Conservation (phyloP, 352 stramenopile species). For the Pythium coloratum region DNA sequence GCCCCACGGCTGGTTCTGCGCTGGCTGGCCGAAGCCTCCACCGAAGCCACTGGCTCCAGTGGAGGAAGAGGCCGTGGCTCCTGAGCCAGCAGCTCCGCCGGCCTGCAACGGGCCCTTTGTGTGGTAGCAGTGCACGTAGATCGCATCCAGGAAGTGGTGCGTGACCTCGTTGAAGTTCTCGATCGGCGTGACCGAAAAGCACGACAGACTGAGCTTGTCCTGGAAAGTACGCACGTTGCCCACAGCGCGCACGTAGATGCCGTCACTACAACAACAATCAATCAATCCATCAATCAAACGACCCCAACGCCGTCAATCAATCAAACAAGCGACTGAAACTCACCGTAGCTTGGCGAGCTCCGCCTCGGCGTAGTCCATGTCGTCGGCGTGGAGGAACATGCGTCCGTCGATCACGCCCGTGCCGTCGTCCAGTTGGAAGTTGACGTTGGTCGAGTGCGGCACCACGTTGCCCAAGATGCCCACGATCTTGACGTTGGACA, state of each 20-base stretch:
- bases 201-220: slow-evolving; percentile 84
- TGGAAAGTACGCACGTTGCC: slow-evolving; percentile 93
- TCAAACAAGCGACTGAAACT: slow-evolving; percentile 13
- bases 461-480: slow-evolving; percentile 78
- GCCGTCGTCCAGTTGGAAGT: slow-evolving; percentile 93
- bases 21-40: slow-evolving; percentile 11
- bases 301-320: neutral
- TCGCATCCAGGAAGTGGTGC: slow-evolving; percentile 94
- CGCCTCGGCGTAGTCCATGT: slow-evolving; percentile 67
- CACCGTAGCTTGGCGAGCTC: slow-evolving; percentile 57
- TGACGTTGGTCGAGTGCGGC: slow-evolving; percentile 89
- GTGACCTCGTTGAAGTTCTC: slow-evolving; percentile 94
- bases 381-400: slow-evolving; percentile 89
- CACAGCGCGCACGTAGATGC: slow-evolving; percentile 90
- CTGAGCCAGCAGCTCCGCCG: slow-evolving; percentile 12
- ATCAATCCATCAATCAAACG: neutral
- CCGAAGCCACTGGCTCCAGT: slow-evolving; percentile 26
- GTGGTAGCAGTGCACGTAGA: slow-evolving; percentile 91
- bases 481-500: slow-evolving; percentile 90
- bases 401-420: slow-evolving; percentile 92
- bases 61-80: slow-evolving; percentile 14
- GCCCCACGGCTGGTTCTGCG: slow-evolving; percentile 34
- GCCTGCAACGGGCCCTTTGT: slow-evolving; percentile 58
- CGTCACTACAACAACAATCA: slow-evolving; percentile 39
- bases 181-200: slow-evolving; percentile 84